Evolutionary conservation across 2,329 filamentous ascomycete species (phyloP).

Genomic region (Ceratocystiopsis brevicomis): DNA sequence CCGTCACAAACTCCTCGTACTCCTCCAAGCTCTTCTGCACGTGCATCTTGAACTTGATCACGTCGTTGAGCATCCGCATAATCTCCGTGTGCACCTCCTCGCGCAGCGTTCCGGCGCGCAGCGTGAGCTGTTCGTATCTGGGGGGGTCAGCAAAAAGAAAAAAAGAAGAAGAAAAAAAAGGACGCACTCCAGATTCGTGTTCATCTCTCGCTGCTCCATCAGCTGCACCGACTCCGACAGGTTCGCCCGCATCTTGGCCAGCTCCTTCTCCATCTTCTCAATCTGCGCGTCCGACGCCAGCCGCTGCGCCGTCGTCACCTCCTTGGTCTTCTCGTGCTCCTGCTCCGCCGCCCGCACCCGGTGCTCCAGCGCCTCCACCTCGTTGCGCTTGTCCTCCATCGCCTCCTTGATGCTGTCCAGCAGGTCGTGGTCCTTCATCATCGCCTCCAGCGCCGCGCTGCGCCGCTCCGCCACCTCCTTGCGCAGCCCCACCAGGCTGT

Average conservation of each 20-base stretch:
- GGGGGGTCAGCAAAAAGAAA: neutral
- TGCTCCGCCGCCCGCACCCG: constrained; percentile 74
- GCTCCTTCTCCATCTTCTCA: constrained; percentile 95
- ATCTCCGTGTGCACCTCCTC: constrained; percentile 97
- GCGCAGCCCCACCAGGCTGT: constrained; percentile 54
- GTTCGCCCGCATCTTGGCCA: constrained; percentile 77
- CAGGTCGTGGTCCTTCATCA: constrained; percentile 87
- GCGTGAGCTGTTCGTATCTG: constrained; percentile 81
- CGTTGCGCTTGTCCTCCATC: constrained; percentile 83
- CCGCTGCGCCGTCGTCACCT: constrained; percentile 71
- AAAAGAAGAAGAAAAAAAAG: no score
- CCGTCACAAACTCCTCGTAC: constrained; percentile 82
- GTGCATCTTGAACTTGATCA: constrained; percentile 97
- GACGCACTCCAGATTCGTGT: constrained; percentile 76
- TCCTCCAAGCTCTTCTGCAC: constrained; percentile 83
- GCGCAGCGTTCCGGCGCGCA: constrained; percentile 64
- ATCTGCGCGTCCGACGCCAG: constrained; percentile 82
- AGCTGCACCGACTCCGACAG: constrained; percentile 74
- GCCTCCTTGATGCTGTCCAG: constrained; percentile 91
- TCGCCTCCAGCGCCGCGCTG: constrained; percentile 63
- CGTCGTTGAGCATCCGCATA: constrained; percentile 87
- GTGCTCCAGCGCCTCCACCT: constrained; percentile 83
- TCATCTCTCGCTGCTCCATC: constrained; percentile 91
- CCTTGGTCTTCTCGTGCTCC: constrained; percentile 85
- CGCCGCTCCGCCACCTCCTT: constrained; percentile 88